Base-by-base conservation (phyloP, 2,329 filamentous ascomycete genomes). In the Whalleya microplaca region DNA sequence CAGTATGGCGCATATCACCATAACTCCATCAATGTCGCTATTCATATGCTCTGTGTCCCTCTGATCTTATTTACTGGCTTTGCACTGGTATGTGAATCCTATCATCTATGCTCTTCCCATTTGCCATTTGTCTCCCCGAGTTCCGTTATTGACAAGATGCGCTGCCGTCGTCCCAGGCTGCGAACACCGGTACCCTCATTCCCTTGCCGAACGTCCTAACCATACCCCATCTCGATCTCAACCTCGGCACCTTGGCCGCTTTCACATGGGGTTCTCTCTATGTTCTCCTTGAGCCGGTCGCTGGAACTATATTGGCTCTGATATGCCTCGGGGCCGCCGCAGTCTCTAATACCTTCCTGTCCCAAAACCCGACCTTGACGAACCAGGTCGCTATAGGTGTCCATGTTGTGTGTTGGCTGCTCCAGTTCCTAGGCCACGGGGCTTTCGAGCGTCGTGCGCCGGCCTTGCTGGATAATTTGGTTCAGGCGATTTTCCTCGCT, bases 391-490 rank as follows among this genome's bases (percentile, higher is more conserved):
- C 91, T 41, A 78, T 89, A 18, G 85, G 78, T 2, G 74, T 92
- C 43, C 88, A 96, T 65, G 72, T 92, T 44, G 77, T 87, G 45
- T 88, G 86, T 58, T 99, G 95, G 95, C 78, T 96, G 53, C 80
- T 88, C 48, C 95, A 99, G 72, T 97, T 99, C 70, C 68, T 98
- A 48, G 95, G 95, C 23, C 95, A 99, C 70, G 93, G 92, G 40
- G 85, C 83, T 48, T 98, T 92, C 66, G 95, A 98, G 75, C 86
- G 90, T 19, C 86, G 94, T 50, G 91, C 93, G 2, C 95, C 94
- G 7, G 94, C 93, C 3, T 77, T 98, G 62, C 78, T 98, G 46
- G 93, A 98, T 76, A 98, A 97, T 69, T 76, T 98, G 42, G 81
- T 96, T 46, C 95, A 98, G 76, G 93, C 95, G 23, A 75, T 98